A percentile compares a stretch with the other conserved stretches of the same genome.
These are phyloP conservation scores for Leccinum truebloodii DNA, from an alignment of 768 basidiomycete genomes.

Conservation along the genomic window DNA sequence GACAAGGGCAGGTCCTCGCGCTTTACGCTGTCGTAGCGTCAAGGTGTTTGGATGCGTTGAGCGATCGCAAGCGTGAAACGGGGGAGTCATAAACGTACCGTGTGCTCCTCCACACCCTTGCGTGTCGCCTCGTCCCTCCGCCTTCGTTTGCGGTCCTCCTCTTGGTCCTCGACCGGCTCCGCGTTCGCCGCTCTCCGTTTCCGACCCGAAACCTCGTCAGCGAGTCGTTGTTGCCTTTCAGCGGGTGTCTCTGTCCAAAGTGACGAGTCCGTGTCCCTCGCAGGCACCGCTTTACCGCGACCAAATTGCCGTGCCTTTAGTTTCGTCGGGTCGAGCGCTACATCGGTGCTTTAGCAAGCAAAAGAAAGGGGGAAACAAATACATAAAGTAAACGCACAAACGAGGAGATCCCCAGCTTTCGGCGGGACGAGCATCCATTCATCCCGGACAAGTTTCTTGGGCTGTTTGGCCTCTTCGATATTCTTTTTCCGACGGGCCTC, in stretches of 20 bases:
- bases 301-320: slow-evolving; percentile 80
- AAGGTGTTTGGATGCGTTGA: slow-evolving; percentile 13
- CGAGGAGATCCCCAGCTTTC: slow-evolving; percentile 72
- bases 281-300: slow-evolving; percentile 45
- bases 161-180: slow-evolving; percentile 37
- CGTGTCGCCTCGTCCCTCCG: slow-evolving; percentile 69
- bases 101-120: slow-evolving; percentile 76
- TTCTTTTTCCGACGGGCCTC: slow-evolving; percentile 77
- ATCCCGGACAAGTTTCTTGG: slow-evolving; percentile 79
- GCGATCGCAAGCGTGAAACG: too few relatives aligned
- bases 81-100: slow-evolving; percentile 19
- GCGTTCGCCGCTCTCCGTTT: slow-evolving; percentile 69
- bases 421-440: slow-evolving; percentile 99
- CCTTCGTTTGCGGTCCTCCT: slow-evolving; percentile 52
- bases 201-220: slow-evolving; percentile 93
- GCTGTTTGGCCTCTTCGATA: slow-evolving; percentile 77
- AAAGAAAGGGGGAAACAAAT: background rate
- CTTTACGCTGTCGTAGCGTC: slow-evolving; percentile 38
- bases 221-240: slow-evolving; percentile 87
- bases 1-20: slow-evolving; percentile 56
- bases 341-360: background rate
- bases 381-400: slow-evolving; percentile 52
- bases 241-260: slow-evolving; percentile 98
- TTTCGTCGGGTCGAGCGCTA: slow-evolving; percentile 87
- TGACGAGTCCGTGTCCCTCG: slow-evolving; percentile 52